Conservation (phyloP, 176 grass and related monocot species). For the Sorghum bicolor region DNA sequence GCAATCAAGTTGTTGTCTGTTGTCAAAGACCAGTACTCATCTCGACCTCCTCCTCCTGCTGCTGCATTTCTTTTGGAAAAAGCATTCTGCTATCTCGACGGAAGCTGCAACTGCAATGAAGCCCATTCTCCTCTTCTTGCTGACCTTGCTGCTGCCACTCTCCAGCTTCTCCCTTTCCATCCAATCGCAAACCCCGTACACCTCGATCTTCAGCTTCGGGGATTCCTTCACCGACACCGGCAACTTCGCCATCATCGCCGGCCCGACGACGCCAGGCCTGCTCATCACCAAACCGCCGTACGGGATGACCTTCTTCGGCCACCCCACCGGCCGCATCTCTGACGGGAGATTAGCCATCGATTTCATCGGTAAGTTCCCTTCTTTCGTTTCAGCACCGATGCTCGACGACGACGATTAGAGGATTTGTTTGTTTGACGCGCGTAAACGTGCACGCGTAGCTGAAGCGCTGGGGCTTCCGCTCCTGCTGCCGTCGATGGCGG, state of each 20-base stretch:
- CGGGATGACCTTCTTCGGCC: constrained; percentile 32
- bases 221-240: constrained; percentile 56
- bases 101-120: not conserved
- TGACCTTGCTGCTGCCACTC: constrained; percentile 2
- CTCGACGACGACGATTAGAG: no score
- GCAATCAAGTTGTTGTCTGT: no score
- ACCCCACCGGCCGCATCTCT: not conserved
- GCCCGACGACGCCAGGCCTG: not conserved
- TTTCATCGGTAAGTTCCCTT: not conserved
- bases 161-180: not conserved
- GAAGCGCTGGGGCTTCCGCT: constrained; percentile 52
- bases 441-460: constrained; percentile 1
- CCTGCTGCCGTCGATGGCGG: constrained; percentile 34
- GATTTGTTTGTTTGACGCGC: no score
- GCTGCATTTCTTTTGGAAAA: no score
- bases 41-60: no score
- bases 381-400: no score
- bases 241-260: constrained; percentile 36
- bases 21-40: no score
- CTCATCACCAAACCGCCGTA: constrained; percentile 31
- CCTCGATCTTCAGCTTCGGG: constrained; percentile 52
- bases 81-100: no score
- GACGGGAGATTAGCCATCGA: not conserved
- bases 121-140: not conserved
- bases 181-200: constrained; percentile 16